Base-by-base conservation (phyloP, 352 stramenopile species). In the Phytophthora palmivora region DNA sequence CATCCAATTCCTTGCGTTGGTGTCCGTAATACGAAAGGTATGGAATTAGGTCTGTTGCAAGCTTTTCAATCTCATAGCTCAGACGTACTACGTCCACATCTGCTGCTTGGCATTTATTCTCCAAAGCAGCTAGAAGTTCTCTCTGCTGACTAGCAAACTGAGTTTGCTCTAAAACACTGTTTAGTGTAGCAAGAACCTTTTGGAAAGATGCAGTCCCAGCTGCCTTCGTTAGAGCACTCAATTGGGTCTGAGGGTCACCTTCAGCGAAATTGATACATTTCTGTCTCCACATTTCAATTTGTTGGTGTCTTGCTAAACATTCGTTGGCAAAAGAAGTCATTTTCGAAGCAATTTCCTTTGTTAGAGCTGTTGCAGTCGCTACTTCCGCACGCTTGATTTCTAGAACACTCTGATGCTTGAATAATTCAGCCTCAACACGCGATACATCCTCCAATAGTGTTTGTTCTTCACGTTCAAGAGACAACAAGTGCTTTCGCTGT, bases 251-350 rank as follows among this genome's bases (percentile, higher is more conserved):
- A 41, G 49, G 42, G 22, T 50, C 58, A 19, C 52, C 50, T 21
- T 57, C 66, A 21, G 57, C 53, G 6, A 81, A 79, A 3, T 4
- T 51, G 22, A 67, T 46, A 21, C 57, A 61, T 58, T 74, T 75
- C 22, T 63, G 28, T 28, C 56, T 70, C 74, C 67, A 89, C 30
- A 26, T 26, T 52, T 75, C 51, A 34, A 90, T 79, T 55, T 92
- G 77, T 37, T 59, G 58, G 42, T 90, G 78, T 32, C 72, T 74
- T 53, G 66, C 44, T n/a, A 70, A 49, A 33, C 82, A 91, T 55
- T 88, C 70, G 3, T 69, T 66, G 11, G 55, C 70, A 55, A 91
- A 89, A 16, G 45, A 44, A 3, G 41, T 50, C 7, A 88, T 52
- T 42, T 66, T 71, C 9, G 47, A 36, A 18, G 24, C 48, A 12